Conservation (phyloP, 371 early-diverging fungal species). For the Lichtheimia ornata region DNA sequence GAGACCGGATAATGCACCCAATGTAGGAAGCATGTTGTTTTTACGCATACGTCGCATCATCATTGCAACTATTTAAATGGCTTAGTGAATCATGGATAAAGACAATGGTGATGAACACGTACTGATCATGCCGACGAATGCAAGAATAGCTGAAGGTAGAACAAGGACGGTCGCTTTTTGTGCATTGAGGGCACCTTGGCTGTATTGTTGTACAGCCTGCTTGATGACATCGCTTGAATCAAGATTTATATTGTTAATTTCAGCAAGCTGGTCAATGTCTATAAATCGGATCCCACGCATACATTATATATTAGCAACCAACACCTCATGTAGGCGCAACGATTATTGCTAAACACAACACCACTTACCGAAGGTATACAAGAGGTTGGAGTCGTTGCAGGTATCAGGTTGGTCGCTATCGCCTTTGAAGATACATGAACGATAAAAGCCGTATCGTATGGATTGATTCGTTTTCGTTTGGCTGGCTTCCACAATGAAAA, state of each 20-base stretch:
- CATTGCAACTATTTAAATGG: conserved; percentile 5
- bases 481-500: conserved; percentile 23
- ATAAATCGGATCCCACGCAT: neutral
- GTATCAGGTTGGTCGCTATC: conserved; percentile 10
- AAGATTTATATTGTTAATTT: conserved; percentile 11
- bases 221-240: neutral
- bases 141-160: conserved; percentile 28
- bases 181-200: conserved; percentile 2
- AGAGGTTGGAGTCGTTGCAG: conserved; percentile 21
- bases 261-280: conserved; percentile 12
- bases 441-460: conserved; percentile 39
- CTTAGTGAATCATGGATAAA: neutral
- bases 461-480: conserved; percentile 26
- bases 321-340: neutral
- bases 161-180: conserved; percentile 28
- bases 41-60: conserved; percentile 18
- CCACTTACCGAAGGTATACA: conserved; percentile 27
- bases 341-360: neutral
- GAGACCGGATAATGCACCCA: conserved; percentile 25
- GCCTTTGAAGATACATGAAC: conserved; percentile 31
- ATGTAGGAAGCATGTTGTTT: conserved; percentile 28
- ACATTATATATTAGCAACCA: neutral
- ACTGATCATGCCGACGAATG: conserved; percentile 26
- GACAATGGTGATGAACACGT: conserved; percentile 3
- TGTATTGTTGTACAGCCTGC: conserved; percentile 7